Evolutionary conservation across 83 land plant species (phyloP), one percentile per base, ranked within the genome.

Genomic region (Picea abies): DNA sequence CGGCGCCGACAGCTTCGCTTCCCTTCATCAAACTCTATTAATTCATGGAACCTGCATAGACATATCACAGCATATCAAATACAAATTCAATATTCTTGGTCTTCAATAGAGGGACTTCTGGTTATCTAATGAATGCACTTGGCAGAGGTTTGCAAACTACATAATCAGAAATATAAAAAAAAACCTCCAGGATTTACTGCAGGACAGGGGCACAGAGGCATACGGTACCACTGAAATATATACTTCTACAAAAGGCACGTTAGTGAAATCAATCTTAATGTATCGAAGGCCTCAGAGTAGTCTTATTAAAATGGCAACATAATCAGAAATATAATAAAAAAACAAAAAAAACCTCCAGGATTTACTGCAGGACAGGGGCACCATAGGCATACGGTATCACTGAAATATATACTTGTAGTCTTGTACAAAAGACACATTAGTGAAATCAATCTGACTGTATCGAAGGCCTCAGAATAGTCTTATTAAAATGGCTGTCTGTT

Each of bases 1-100:
- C 95, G 91, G 66, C 91, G 84, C 67, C 92, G 92, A 79, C 95
- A 94, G 79, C 97, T 94, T n/a, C 93, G 83, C 80, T 94, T 94
- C 4, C 92, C 90, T 85, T 94, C 87, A 83, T 94, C 97, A 85
- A 94, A 94, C 64, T 91, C 97, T 69, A 86, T 16, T 25, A 94
- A 84, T 62, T 79, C 90, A 85, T 93, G 95, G 82, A 94, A 93
- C 82, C 93, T 94, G 70, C 69, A 65, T 64, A 22, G 26, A 65
- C 3, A 25, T 25, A 65, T 65, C 22, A 73, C 58, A 73, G 19
- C 11, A 44, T 44, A n/a, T 5, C 49, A 44, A n/a, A 11, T 11
- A 72, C 10, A 10, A 5, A 37, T 35, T 70, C 22, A 37, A 70
- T 17, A 37, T 70, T 70, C 6, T 68, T 14, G 35, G 37, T 69